Base-by-base conservation (phyloP, 2,329 filamentous ascomycete genomes). In the Amylocarpus encephaloides region DNA sequence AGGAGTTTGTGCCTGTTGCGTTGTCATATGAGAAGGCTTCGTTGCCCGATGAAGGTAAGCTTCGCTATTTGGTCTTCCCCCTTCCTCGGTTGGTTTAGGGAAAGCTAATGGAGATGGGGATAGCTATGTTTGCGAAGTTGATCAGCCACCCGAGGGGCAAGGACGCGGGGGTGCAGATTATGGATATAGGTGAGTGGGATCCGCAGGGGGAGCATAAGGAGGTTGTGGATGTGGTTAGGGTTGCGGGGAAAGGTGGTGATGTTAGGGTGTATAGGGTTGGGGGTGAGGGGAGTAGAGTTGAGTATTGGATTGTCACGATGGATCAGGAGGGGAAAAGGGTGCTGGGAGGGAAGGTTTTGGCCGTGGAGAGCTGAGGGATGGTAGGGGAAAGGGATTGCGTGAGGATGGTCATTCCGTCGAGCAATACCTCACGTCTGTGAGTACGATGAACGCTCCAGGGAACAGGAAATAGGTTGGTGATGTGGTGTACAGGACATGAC, bases 251-350 rank as follows among this genome's bases (percentile, higher is more conserved):
- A 64, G 80, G 85, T 2, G 77, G 75, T 53, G 83, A 88, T 56
- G 79, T 92, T 46, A 80, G 83, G 64, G 82, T 95, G 18, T 95
- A 93, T 63, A 74, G 79, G 47, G 80, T 94, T 7, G 71, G 75
- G 51, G 73, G 79, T 60, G 81, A 78, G 40, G 72, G 73, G 11
- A 80, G 82, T 22, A 77, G 85, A 64, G 75, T 76, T 12, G 87
- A 94, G 70, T 95, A 95, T 68, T 95, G 84, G 77, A 72, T 95
- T 51, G 71, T 95, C 42, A 80, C 79, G 18, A 66, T 85, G 59
- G 76, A 83, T 62, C 70, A 70, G 45, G 77, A 75, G 22, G 22
- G 22, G 22, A 26, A 26, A 11, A 78, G 75, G 69, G 62, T 95
- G 52, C 81, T 95, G 6, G 91, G 91, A 12, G 75, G 85, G 49